phyloP scores from a whole-genome alignment of 371 early-diverging fungal genomes.

The Mucor plumbeus region DNA sequence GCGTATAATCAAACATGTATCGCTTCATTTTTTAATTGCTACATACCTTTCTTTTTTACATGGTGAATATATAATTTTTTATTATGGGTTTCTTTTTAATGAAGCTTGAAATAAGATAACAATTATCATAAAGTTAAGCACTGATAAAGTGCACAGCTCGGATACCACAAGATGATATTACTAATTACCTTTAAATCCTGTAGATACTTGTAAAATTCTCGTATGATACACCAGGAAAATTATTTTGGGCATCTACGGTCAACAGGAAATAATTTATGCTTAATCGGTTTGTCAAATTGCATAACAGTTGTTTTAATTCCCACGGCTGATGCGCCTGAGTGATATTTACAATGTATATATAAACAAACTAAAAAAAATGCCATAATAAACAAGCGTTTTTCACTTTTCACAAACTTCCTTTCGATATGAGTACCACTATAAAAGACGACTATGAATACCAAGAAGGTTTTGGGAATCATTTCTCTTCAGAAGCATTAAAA shows the following conservation, averaged over 20 bases:
- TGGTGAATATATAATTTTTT: too few species aligned
- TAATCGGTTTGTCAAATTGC: constrained; percentile 3
- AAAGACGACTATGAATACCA: constrained; percentile 57
- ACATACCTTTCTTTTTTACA: too few species aligned
- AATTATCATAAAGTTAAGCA: too few species aligned
- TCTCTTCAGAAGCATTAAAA: constrained; percentile 83
- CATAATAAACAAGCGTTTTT: background rate
- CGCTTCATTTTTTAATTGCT: too few species aligned
- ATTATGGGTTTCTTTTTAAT: too few species aligned
- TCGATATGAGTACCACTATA: background rate
- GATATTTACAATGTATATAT: background rate
- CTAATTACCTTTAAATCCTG: background rate
- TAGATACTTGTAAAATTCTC: background rate
- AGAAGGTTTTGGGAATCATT: constrained; percentile 83
- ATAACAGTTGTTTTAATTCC: background rate
- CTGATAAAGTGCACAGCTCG: too few species aligned
- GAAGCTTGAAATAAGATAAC: too few species aligned
- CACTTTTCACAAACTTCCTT: background rate
- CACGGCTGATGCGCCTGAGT: background rate
- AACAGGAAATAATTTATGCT: constrained; percentile 1
- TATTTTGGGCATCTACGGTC: background rate
- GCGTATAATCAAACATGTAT: too few species aligned
- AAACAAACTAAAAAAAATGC: background rate
- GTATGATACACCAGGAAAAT: background rate
- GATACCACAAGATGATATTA: background rate